Evolutionary conservation across 495 filamentous ascomycete species (phyloP), one percentile per base, ranked within the genome.

Genomic region (Letharia columbiana): DNA sequence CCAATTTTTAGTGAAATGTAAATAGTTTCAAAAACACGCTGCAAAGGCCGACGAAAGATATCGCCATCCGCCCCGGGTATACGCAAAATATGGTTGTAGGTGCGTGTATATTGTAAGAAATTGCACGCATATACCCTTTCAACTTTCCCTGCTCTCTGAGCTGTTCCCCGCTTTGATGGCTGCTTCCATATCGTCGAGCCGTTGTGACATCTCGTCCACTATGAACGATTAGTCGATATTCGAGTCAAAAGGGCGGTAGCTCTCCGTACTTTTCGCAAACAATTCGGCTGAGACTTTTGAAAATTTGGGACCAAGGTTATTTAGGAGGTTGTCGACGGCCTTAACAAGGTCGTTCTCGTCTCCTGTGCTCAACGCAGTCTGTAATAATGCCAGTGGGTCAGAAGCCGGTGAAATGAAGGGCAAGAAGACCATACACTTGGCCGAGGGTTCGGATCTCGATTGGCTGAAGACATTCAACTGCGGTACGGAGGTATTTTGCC

Each of bases 171-270:
- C 77, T 70, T 83, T 80, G 42, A 92, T 76, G 23, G 87, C 87
- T 52, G 88, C 81, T 75, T 98, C 93, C 44, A 98, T 83, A 60
- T 88, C 90, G 73, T 98, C 93, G 7, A 98, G 77, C 23, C 93
- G 88, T 66, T 87, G 82, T 17, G 91, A 87, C 93, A 98, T 97
- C 64, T 96, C 94, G 71, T 98, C 93, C 87, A 98, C 92, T 96
- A 68, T 41, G 47, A 5, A 18, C 11, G 35, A 18, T 54, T 20
- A 47, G 31, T 50, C 71, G 57, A 67, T 68, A 50, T 7, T 31
- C 47, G 8, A 28, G 13, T 45, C 49, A 20, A 44, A 11, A 28
- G 47, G 20, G 62, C 35, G 23, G 33, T 63, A 44, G 64, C 20
- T 50, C 56, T n/a, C 13, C 57, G 87, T 58, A 96, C 92, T 89